A percentile compares a stretch with the other conserved stretches of the same genome.
Conservation (phyloP, 345 rosid genomes). For the Syzygium oleosum region DNA sequence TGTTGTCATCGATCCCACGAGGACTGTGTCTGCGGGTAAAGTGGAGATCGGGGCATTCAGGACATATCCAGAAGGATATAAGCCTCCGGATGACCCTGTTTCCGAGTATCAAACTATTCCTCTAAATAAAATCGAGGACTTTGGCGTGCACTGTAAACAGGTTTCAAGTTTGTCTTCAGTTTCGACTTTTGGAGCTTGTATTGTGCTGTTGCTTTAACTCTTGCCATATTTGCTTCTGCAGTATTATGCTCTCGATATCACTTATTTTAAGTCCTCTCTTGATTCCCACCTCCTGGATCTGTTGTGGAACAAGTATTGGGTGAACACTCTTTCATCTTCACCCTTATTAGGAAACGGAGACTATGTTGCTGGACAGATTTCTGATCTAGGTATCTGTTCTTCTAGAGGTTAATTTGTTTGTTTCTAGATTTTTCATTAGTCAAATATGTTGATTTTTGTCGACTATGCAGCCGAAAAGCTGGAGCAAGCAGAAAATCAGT, state of each 20-base stretch:
- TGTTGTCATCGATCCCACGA: conserved; percentile 96
- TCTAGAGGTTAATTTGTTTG: background rate
- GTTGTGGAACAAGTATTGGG: conserved; percentile 98
- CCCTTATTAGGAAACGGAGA: conserved; percentile 97
- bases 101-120: conserved; percentile 98
- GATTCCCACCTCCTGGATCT: conserved; percentile 96
- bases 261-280: conserved; percentile 94
- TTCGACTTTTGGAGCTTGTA: background rate
- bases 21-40: conserved; percentile 99
- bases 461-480: conserved; percentile 79
- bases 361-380: conserved; percentile 97
- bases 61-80: conserved; percentile 93
- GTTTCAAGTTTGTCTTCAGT: conserved; percentile 45
- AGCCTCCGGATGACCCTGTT: conserved; percentile 70
- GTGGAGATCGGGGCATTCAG: conserved; percentile 99
- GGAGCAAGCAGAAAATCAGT: conserved; percentile 93
- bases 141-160: conserved; percentile 98
- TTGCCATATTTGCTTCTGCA: conserved; percentile 20
- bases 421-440: background rate
- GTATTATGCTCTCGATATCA: conserved; percentile 92
- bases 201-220: background rate
- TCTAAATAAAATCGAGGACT: conserved; percentile 82
- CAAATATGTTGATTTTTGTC: background rate
- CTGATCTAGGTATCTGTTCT: conserved; percentile 70
- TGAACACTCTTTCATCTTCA: conserved; percentile 93